These are phyloP conservation scores for Dendrocalamus sinicus DNA, from an alignment of 176 grass and related monocot genomes.

Conservation along the genomic window DNA sequence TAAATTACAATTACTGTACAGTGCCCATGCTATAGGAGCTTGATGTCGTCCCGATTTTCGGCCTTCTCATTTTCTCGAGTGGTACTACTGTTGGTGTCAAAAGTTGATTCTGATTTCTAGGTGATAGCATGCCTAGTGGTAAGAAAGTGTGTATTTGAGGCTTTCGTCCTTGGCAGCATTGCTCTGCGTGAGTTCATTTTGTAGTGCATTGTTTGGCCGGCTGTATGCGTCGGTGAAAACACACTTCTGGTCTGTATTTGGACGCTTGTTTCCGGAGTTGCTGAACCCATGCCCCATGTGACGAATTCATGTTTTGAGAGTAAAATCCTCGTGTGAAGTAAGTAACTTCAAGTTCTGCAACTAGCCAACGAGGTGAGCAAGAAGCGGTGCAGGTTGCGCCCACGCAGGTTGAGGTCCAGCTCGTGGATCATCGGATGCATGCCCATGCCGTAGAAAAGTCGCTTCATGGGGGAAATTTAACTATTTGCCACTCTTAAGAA, in stretches of 20 bases:
- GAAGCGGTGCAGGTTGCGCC: too few relatives aligned
- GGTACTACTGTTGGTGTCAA: background rate
- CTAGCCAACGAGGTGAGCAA: too few relatives aligned
- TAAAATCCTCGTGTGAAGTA: background rate
- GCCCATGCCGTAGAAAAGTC: too few relatives aligned
- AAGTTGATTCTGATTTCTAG: background rate
- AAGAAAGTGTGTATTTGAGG: background rate
- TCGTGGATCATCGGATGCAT: too few relatives aligned
- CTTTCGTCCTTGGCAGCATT: background rate
- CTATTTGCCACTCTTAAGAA: too few relatives aligned
- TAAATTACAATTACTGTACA: slow-evolving; percentile 65
- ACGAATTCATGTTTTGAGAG: background rate
- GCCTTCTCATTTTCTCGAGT: background rate
- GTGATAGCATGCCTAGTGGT: background rate
- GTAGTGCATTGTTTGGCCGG: background rate
- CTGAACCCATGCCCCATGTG: background rate
- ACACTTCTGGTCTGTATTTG: background rate
- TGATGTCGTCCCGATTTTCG: background rate
- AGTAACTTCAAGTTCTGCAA: too few relatives aligned
- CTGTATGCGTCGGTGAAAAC: background rate
- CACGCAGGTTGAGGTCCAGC: too few relatives aligned
- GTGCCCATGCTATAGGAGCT: slow-evolving; percentile 43
- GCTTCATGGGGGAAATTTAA: too few relatives aligned
- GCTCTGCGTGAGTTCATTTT: background rate
- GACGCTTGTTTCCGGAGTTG: background rate